Evolutionary conservation across 208 protist genomes (phyloP).

Genomic region (Borovskyia barvae): DNA sequence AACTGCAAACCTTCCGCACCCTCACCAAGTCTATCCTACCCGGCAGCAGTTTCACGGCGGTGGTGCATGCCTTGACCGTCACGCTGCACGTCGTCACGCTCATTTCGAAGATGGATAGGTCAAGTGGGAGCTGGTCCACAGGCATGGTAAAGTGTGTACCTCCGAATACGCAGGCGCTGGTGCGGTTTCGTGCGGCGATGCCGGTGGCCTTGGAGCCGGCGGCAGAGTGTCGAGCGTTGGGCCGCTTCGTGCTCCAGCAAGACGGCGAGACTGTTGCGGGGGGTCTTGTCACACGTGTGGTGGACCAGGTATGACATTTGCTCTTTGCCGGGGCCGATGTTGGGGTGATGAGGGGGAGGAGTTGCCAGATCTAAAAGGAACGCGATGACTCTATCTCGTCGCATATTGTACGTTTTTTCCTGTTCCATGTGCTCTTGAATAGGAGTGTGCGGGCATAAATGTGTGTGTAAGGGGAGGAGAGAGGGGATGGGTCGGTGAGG

Average conservation of each 20-base stretch:
- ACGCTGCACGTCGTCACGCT: slow-evolving; percentile 66
- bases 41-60: slow-evolving; percentile 62
- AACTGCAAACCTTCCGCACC: slow-evolving; percentile 72
- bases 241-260: slow-evolving; percentile 81
- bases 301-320: slow-evolving; percentile 25
- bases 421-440: too few species aligned
- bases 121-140: slow-evolving; percentile 65
- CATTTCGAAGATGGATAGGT: slow-evolving; percentile 64
- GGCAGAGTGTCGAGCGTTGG: slow-evolving; percentile 69
- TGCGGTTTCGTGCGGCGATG: slow-evolving; percentile 52
- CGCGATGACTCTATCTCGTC: too few species aligned
- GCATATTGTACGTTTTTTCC: too few species aligned
- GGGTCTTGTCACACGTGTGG: slow-evolving; percentile 62
- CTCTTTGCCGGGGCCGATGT: background rate
- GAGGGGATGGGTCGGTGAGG: too few species aligned
- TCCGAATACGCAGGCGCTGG: slow-evolving; percentile 58
- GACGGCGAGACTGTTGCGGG: slow-evolving; percentile 77
- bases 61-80: slow-evolving; percentile 68
- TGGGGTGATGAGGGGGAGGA: too few species aligned
- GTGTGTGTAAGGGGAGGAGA: too few species aligned
- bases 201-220: slow-evolving; percentile 69
- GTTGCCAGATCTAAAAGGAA: too few species aligned
- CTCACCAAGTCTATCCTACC: slow-evolving; percentile 69
- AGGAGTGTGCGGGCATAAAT: too few species aligned
- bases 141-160: slow-evolving; percentile 89